Evolutionary conservation across 768 basidiomycete species (phyloP).

Genomic region (Lactarius trivialis): DNA sequence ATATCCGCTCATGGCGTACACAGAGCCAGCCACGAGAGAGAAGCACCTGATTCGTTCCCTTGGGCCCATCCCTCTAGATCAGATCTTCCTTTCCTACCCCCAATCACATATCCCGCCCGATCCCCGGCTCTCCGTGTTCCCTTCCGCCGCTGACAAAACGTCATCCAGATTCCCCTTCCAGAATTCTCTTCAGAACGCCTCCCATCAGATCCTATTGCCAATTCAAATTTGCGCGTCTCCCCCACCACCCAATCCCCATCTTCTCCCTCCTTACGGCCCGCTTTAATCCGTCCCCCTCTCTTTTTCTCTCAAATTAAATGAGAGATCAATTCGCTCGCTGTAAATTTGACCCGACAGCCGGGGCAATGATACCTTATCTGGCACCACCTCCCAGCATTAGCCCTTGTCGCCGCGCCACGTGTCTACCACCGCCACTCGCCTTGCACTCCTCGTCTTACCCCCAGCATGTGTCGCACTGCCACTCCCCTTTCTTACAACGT

Average conservation of each 20-base stretch:
- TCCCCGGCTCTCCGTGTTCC: slow-evolving; percentile 24
- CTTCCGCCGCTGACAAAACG: slow-evolving; percentile 28
- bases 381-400: slow-evolving; percentile 1
- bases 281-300: slow-evolving; percentile 14
- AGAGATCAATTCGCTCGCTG: slow-evolving; percentile 14
- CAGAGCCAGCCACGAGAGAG: slow-evolving; percentile 21
- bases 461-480: slow-evolving; percentile 5
- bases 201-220: slow-evolving; percentile 23
- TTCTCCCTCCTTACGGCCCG: slow-evolving; percentile 16
- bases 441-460: slow-evolving; percentile 5
- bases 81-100: neutral
- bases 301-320: slow-evolving; percentile 18
- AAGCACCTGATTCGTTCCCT: slow-evolving; percentile 24
- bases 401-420: slow-evolving; percentile 19
- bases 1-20: slow-evolving; percentile 15
- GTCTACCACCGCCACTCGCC: slow-evolving; percentile 12
- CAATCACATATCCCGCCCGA: slow-evolving; percentile 21
- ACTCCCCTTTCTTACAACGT: slow-evolving; percentile 12
- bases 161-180: slow-evolving; percentile 26
- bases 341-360: slow-evolving; percentile 18
- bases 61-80: slow-evolving; percentile 13
- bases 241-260: slow-evolving; percentile 25
- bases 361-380: slow-evolving; percentile 18
- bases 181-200: slow-evolving; percentile 18
- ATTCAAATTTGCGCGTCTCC: slow-evolving; percentile 23